Conservation (phyloP, 768 basidiomycete genomes). For the Aureoboletus auriporus region DNA sequence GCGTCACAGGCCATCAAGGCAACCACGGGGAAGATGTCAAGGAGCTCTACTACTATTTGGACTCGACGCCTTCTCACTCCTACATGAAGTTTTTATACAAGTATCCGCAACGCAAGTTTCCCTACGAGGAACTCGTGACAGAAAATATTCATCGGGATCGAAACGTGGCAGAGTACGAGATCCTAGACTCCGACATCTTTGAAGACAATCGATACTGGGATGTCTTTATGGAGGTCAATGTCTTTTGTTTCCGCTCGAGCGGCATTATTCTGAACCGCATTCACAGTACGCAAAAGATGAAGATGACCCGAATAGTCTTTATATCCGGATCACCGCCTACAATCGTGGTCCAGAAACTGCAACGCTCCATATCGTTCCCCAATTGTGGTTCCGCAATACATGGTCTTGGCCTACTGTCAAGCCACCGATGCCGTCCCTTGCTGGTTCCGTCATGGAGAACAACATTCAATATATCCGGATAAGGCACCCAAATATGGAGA, state of each 20-base stretch:
- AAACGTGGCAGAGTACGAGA: slow-evolving; percentile 88
- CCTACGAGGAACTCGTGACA: slow-evolving; percentile 88
- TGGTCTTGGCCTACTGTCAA: slow-evolving; percentile 90
- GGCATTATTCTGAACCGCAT: slow-evolving; percentile 2
- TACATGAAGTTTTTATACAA: slow-evolving; percentile 99
- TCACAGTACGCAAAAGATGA: slow-evolving; percentile 94
- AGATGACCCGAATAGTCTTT: slow-evolving; percentile 81
- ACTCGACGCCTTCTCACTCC: slow-evolving; percentile 97
- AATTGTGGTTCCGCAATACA: slow-evolving; percentile 96
- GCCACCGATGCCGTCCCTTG: slow-evolving; percentile 61
- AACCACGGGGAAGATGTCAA: slow-evolving; percentile 99
- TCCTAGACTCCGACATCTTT: slow-evolving; percentile 88
- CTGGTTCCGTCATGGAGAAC: slow-evolving; percentile 43
- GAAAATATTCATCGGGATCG: slow-evolving; percentile 82
- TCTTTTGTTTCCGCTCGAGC: slow-evolving; percentile 3
- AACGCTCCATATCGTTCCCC: slow-evolving; percentile 90
- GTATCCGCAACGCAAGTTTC: slow-evolving; percentile 89
- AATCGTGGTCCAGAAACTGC: slow-evolving; percentile 96
- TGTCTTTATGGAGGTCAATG: slow-evolving; percentile 88
- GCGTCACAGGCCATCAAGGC: slow-evolving; percentile 94
- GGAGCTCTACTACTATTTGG: slow-evolving; percentile 97
- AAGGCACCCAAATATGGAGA: slow-evolving; percentile 70
- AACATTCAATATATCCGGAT: slow-evolving; percentile 63
- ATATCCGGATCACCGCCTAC: slow-evolving; percentile 92
- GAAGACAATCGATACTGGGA: slow-evolving; percentile 98